Evolutionary conservation across 164 flowering plant species (phyloP).

Genomic region (Macadamia tetraphylla): DNA sequence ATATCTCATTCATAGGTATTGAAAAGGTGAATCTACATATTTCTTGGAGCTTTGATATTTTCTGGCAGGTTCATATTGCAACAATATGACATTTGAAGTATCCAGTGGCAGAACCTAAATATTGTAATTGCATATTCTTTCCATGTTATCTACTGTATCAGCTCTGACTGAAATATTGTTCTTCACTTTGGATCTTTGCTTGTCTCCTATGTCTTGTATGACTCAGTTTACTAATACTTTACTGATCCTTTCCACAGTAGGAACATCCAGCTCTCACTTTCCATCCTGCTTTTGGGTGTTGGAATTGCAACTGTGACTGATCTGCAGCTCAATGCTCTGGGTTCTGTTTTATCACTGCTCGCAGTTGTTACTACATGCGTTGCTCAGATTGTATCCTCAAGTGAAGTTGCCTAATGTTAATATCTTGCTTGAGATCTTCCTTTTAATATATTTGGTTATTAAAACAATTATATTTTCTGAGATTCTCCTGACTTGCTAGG

Average conservation of each 20-base stretch:
- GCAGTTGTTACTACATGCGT: slow-evolving; percentile 88
- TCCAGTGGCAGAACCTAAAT: not conserved
- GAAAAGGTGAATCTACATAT: too few relatives aligned
- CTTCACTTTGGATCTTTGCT: not conserved
- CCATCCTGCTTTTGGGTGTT: slow-evolving; percentile 10
- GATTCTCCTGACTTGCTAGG: too few relatives aligned
- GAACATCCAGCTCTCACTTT: slow-evolving; percentile 38
- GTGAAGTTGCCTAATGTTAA: not conserved
- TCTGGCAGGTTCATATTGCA: too few relatives aligned
- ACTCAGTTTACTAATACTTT: slow-evolving; percentile 5
- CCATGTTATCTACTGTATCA: not conserved
- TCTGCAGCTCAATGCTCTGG: slow-evolving; percentile 88
- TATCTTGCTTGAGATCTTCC: not conserved
- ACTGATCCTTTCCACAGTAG: slow-evolving; percentile 43
- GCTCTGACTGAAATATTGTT: not conserved
- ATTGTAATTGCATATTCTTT: not conserved
- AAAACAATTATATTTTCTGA: not conserved
- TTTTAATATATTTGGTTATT: not conserved
- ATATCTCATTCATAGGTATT: too few relatives aligned
- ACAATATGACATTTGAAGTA: too few relatives aligned
- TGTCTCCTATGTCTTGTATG: not conserved
- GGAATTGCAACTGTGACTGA: slow-evolving; percentile 76
- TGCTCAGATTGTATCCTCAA: slow-evolving; percentile 63
- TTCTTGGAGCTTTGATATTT: too few relatives aligned
- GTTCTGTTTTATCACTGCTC: slow-evolving; percentile 76